Percentiles rank a stretch among this genome's conserved stretches.
Evolutionary conservation across 106 monocot species (phyloP).

Genomic region (Allium fistulosum): DNA sequence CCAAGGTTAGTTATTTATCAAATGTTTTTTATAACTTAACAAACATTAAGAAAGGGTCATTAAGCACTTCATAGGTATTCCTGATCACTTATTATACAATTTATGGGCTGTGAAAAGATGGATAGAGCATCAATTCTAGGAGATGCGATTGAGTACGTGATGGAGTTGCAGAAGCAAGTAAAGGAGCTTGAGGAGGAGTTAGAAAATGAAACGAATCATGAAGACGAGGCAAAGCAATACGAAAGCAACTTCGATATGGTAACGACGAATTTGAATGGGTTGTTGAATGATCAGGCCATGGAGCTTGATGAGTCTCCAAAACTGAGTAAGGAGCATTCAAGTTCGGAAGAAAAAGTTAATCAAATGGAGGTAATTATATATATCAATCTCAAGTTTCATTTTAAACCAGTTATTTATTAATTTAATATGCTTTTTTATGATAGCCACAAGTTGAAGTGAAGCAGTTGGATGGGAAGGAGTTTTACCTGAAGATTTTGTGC

Average conservation of each 20-base stretch:
- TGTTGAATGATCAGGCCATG: background rate
- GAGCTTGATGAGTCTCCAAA: constrained; percentile 24
- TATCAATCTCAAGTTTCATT: background rate
- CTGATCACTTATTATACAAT: too few relatives aligned
- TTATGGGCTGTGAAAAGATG: constrained; percentile 32
- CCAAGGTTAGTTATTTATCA: constrained; percentile 34
- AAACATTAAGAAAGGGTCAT: too few relatives aligned
- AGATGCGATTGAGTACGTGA: constrained; percentile 67
- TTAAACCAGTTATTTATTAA: too few relatives aligned
- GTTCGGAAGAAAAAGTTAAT: constrained; percentile 35
- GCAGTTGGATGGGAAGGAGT: constrained; percentile 62
- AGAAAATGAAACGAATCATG: constrained; percentile 30
- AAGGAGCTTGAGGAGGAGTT: constrained; percentile 70
- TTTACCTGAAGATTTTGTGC: constrained; percentile 77
- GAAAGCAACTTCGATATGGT: constrained; percentile 26
- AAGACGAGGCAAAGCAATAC: constrained; percentile 20
- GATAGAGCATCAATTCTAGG: constrained; percentile 80
- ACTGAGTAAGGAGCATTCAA: background rate
- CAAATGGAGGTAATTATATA: constrained; percentile 69
- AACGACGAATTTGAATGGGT: background rate
- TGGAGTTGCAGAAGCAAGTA: constrained; percentile 52
- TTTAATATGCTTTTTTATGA: background rate
- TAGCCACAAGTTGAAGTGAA: constrained; percentile 91
- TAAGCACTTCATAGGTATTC: too few relatives aligned
- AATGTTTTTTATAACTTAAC: background rate